Base-by-base conservation (phyloP, 2,329 filamentous ascomycete genomes). In the Aspergillus proliferans region DNA sequence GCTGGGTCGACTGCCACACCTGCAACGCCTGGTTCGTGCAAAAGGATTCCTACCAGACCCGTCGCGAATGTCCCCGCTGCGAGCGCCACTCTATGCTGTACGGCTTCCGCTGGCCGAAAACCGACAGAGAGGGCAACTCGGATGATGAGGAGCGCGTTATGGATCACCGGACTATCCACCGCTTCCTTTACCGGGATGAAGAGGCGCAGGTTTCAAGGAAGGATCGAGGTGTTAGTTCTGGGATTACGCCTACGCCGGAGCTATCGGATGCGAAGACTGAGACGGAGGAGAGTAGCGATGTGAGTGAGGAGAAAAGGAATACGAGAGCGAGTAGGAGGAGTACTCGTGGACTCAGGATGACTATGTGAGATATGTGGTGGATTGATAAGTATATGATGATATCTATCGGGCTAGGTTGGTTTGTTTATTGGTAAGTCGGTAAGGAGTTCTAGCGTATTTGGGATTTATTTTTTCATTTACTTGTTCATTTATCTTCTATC, bases 71-170 rank as follows among this genome's bases (percentile, higher is more conserved):
- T 66, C 91, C 89, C 3, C 83, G 93, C 6, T 98, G 93, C 68
- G 93, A 98, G 71, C 82, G 93, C 0, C 93, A 98, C 64, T 94
- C 88, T 14, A 97, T 95, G 72, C 74, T 98, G 0, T 98, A 97
- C 65, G 94, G 94, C 0, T 96, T 87, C 63, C 78, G 86, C 49
- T 98, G 93, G 93, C 93, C 93, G 5, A 96, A 98, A 74, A 97
- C 93, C 0, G 87, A 95, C 51, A 86, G 79, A 53, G 83, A 86
- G 22, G 88, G 88, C 0, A 82, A 82, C 14, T 69, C 80, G 18
- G 93, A 97, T 64, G 84, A 81, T 7, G 78, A 83, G 53, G 75
- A 82, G 57, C 68, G 82, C 5, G 75, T 95, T 1, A 76, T 93
- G 51, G 92, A 97, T 64, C 91, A 96, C 63, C 79, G 92, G n/a